Base-by-base conservation (phyloP, 208 protist species). In the Trypanosomatidae sp. region DNA sequence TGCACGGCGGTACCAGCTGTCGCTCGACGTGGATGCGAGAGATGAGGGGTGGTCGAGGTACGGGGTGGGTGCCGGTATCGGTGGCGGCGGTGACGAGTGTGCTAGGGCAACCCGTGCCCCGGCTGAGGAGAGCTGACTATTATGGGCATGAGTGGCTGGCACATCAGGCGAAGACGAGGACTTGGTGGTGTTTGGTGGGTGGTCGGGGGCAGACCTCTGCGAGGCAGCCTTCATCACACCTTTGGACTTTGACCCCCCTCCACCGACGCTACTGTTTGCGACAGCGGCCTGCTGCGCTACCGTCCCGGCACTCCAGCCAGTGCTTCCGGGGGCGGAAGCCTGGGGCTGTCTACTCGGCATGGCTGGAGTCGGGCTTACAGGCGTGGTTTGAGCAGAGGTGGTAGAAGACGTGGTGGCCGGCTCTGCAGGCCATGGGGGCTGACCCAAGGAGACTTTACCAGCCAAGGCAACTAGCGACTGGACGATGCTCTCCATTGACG, bases 1-100 rank as follows among this genome's bases (percentile, higher is more conserved):
- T 15, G 86, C 82, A 4, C 78, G 73, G 25, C 71, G 81, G 49
- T 90, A 73, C 87, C 87, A 92, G 70, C 71, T 88, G 60, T 82
- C 56, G n/a, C 68, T 65, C 28, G 43, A 36, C 41, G 62, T 66
- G 71, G 69, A 43, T 30, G 53, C 4, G 33, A 25, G 71, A 12
- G 66, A 71, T 2, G 49, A n/a, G 13, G 28, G 15, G 2, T 58
- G 56, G 62, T 76, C 69, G 58, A 50, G 64, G 66, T 80, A 70
- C 47, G 52, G 25, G 13, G 60, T 10, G 10, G 43, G 33, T 25
- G 25, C n/a, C 33, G 12, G 65, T 17, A 52, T 28, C 33, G 66
- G 47, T 44, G 64, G 62, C 43, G 66, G 66, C 66, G 46, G 49
- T 39, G 66, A 69, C 8, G 49, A 7, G 19, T 52, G 58, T 17